A percentile compares a stretch with the other conserved stretches of the same genome.
phyloP scores from a whole-genome alignment of 2,329 filamentous ascomycete species.

The Mariannaea elegans region DNA sequence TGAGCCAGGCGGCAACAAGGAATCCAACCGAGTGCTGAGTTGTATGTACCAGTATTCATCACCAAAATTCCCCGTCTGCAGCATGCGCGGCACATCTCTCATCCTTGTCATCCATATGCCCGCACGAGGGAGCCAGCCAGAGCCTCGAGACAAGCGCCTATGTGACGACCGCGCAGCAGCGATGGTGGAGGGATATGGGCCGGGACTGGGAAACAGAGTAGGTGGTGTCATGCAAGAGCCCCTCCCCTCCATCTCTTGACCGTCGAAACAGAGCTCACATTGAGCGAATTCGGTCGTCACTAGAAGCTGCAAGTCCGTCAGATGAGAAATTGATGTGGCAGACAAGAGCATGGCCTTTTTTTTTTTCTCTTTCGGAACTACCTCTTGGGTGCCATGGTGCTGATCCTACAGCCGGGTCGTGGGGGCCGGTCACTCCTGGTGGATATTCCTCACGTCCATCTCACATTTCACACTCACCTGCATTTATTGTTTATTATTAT shows the following conservation, averaged over 20 bases:
- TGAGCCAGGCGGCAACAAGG: neutral
- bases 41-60: too few species aligned
- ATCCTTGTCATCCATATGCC: slow-evolving; percentile 6
- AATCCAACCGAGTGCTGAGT: too few species aligned
- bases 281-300: slow-evolving; percentile 26
- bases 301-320: slow-evolving; percentile 39
- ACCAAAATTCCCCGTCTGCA: neutral
- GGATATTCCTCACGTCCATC: slow-evolving; percentile 4
- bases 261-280: neutral
- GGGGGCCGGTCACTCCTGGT: neutral
- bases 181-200: slow-evolving; percentile 10
- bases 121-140: slow-evolving; percentile 13
- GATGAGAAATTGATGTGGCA: slow-evolving; percentile 25
- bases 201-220: neutral
- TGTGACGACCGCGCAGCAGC: slow-evolving; percentile 20
- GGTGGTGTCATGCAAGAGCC: slow-evolving; percentile 22
- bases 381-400: neutral
- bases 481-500: slow-evolving; percentile 15
- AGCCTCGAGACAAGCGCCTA: slow-evolving; percentile 15
- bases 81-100: neutral
- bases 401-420: neutral
- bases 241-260: slow-evolving; percentile 1
- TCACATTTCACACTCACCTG: slow-evolving; percentile 5
- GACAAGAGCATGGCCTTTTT: neutral
- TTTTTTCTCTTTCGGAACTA: neutral